Conservation (phyloP, 2,329 filamentous ascomycete species). For the Trichoderma citrinoviride region DNA sequence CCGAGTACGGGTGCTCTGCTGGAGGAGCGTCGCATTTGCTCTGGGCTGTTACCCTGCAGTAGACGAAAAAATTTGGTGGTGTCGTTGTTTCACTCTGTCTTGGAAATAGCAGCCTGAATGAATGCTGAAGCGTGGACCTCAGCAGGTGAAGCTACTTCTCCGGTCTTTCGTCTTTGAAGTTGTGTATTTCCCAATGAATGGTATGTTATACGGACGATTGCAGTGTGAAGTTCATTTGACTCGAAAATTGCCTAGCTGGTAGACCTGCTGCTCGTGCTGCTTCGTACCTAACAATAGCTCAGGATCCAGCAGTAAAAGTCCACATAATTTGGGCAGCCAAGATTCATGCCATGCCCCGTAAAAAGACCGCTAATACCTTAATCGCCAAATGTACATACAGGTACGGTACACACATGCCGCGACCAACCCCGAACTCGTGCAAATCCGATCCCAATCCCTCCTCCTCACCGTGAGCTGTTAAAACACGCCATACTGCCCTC, state of each 20-base stretch:
- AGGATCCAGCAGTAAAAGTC: not conserved
- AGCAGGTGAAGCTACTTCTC: not conserved
- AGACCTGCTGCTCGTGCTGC: too few species aligned
- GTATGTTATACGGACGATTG: too few species aligned
- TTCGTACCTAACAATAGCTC: not conserved
- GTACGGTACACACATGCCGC: not conserved
- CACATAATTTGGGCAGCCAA: not conserved
- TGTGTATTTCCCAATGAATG: too few species aligned
- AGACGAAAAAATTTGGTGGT: too few species aligned
- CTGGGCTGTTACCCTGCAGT: conserved; percentile 4
- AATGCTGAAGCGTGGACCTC: not conserved
- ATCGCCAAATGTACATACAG: not conserved
- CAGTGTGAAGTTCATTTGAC: too few species aligned
- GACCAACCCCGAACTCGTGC: not conserved
- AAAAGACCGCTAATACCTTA: not conserved
- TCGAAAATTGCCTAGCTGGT: too few species aligned
- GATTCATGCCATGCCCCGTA: not conserved
- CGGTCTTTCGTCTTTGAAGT: not conserved
- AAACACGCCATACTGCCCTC: not conserved
- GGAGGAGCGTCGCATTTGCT: not conserved
- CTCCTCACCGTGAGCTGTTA: not conserved
- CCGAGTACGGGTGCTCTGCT: too few species aligned
- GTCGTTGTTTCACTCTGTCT: not conserved
- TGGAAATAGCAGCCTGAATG: not conserved
- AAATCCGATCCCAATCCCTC: not conserved